phyloP scores from a whole-genome alignment of 345 rosid species.

The Moricandia moricandioides region DNA sequence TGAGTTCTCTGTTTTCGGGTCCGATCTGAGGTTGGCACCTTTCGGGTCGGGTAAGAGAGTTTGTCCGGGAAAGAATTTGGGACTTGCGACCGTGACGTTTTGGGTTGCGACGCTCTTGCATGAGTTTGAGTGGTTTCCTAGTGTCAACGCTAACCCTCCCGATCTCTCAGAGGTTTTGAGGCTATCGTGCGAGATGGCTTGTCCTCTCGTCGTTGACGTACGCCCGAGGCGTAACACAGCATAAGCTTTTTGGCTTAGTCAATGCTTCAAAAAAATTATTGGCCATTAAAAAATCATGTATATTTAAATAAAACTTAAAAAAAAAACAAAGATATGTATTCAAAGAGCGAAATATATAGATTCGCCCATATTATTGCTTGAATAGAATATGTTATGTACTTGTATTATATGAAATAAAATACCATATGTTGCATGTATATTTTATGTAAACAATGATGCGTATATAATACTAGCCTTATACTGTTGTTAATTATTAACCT shows the following conservation, averaged over 20 bases:
- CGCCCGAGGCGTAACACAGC: constrained; percentile 40
- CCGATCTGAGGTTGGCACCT: constrained; percentile 85
- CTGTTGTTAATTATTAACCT: not conserved
- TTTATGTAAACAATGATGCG: not conserved
- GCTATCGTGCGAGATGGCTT: constrained; percentile 85
- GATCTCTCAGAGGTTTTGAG: constrained; percentile 66
- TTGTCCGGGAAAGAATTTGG: constrained; percentile 83
- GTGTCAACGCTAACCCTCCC: constrained; percentile 28
- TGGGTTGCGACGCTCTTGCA: constrained; percentile 73
- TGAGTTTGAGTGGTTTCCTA: constrained; percentile 63
- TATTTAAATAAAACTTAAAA: constrained; percentile 3
- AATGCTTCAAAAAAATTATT: not conserved
- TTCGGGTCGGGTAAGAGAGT: constrained; percentile 87
- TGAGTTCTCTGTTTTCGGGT: constrained; percentile 71
- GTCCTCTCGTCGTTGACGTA: constrained; percentile 54
- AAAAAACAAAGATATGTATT: not conserved
- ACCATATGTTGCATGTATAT: not conserved
- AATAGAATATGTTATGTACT: not conserved
- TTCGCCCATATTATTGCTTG: constrained; percentile 6
- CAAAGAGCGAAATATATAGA: constrained; percentile 13
- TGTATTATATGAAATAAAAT: constrained; percentile 14
- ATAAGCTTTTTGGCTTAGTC: constrained; percentile 16
- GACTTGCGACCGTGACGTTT: constrained; percentile 56
- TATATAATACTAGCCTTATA: too few relatives aligned
- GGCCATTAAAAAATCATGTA: not conserved